Conservation (phyloP, 164 flowering plant species). For the Liquidambar formosana region DNA sequence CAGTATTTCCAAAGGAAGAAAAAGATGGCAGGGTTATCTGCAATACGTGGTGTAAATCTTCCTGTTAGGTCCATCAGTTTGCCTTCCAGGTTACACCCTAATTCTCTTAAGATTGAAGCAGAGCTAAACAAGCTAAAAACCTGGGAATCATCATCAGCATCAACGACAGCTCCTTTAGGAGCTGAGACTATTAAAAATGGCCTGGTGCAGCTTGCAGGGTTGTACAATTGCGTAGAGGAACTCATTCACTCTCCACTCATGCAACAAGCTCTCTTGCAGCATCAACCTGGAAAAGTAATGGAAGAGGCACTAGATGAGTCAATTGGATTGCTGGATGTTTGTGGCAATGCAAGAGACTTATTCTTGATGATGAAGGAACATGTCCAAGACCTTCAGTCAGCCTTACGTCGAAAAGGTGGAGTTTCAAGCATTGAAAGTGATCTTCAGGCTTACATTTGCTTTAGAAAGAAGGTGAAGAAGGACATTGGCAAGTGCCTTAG, state of each 20-base stretch:
- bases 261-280: conserved; percentile 15
- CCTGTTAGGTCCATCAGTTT: conserved; percentile 37
- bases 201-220: conserved; percentile 13
- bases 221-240: conserved; percentile 18
- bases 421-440: conserved; percentile 23
- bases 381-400: conserved; percentile 31
- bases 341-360: conserved; percentile 25
- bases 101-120: conserved; percentile 6
- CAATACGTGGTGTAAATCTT: not conserved
- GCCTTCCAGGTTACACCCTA: conserved; percentile 28
- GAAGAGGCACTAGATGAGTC: conserved; percentile 29
- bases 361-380: conserved; percentile 23
- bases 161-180: not conserved
- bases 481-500: conserved; percentile 14
- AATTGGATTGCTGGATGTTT: conserved; percentile 23
- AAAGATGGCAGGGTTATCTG: conserved; percentile 12
- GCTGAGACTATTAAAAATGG: conserved; percentile 17
- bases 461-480: conserved; percentile 32
- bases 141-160: conserved; percentile 7
- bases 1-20: not conserved
- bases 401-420: conserved; percentile 24
- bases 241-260: conserved; percentile 14
- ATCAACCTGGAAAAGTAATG: conserved; percentile 1
- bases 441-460: conserved; percentile 18
- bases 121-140: conserved; percentile 18